Percentiles rank a stretch among this genome's conserved stretches.
Conservation (phyloP, 2,329 filamentous ascomycete species). For the Colletotrichum lindemuthianum region DNA sequence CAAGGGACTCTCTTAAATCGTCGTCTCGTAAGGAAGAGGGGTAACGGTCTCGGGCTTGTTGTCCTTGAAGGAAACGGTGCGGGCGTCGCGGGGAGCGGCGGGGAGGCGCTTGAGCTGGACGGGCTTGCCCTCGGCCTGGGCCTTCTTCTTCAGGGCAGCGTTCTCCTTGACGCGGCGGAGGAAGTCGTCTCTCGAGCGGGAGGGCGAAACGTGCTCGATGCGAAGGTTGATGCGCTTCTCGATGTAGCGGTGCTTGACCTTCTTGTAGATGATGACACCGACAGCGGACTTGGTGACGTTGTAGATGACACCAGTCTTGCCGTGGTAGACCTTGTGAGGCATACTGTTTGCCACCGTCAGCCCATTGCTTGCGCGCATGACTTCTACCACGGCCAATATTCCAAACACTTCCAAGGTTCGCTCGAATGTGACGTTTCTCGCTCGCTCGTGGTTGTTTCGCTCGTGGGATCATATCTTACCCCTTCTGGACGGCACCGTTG, state of each 20-base stretch:
- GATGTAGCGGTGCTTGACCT: slow-evolving; percentile 99
- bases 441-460: slow-evolving; percentile 2
- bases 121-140: slow-evolving; percentile 87
- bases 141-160: slow-evolving; percentile 90
- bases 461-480: slow-evolving; percentile 66
- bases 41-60: slow-evolving; percentile 91
- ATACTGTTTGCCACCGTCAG: slow-evolving; percentile 70
- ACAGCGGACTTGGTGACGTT: slow-evolving; percentile 99
- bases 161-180: slow-evolving; percentile 96
- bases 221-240: slow-evolving; percentile 99
- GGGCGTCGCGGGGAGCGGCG: slow-evolving; percentile 79
- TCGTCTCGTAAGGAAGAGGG: slow-evolving; percentile 96
- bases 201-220: slow-evolving; percentile 95
- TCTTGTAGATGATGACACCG: slow-evolving; percentile 99
- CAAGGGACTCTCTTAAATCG: slow-evolving; percentile 74
- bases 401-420: background rate
- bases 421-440: slow-evolving; percentile 4
- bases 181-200: slow-evolving; percentile 97
- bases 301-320: slow-evolving; percentile 98
- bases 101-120: slow-evolving; percentile 95
- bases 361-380: background rate
- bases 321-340: slow-evolving; percentile 99
- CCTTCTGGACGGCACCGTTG: slow-evolving; percentile 98
- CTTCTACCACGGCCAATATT: background rate
- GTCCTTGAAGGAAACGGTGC: slow-evolving; percentile 82